Evolutionary conservation across 176 grass and related monocot genomes (phyloP), one percentile per base, ranked within the genome.

Genomic region (Rhynchospora breviuscula): DNA sequence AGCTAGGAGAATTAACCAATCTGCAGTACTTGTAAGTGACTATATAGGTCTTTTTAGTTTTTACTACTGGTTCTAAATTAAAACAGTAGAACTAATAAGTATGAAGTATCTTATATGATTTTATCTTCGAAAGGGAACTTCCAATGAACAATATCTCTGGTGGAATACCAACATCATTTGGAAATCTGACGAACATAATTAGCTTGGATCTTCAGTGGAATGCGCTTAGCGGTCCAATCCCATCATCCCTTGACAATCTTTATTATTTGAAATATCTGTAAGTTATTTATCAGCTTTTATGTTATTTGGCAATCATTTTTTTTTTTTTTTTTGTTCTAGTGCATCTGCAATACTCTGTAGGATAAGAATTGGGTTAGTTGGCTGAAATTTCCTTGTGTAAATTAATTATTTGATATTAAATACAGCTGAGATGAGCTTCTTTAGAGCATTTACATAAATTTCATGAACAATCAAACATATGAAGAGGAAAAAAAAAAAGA

Each of bases 181-280:
- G 79, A 35, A 67, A 82, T 82, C 46, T 82, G 79, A 82, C 59
- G 44, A 82, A 82, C 52, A 12, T 66, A 66, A 18, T 82, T 67
- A 67, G 10, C 19, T 51, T 82, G 62, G 61, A 82, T 52, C 60
- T 82, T 53, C 10, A 82, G 19, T 26, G 0, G 57, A 82, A 82
- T 66, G 10, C 15, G 14, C 63, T 82, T 10, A 82, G 35, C 47
- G 79, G 79, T 33, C 1, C 7, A 64, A 82, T 82, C 43, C 79
- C 79, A 14, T 8, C 60, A 25, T 82, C 79, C 10, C 79, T 82
- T 47, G 79, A 61, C 35, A 67, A 67, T 47, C 59, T 82, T 26
- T 82, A 82, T 47, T 31, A 45, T 65, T 67, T 82, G 11, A 21
- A 46, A 48, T 5, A n/a, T 82, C 22, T 82, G 79, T 82, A 66